Evolutionary conservation across 2,329 filamentous ascomycete genomes (phyloP).

Genomic region (Ophiostoma himal-ulmi): DNA sequence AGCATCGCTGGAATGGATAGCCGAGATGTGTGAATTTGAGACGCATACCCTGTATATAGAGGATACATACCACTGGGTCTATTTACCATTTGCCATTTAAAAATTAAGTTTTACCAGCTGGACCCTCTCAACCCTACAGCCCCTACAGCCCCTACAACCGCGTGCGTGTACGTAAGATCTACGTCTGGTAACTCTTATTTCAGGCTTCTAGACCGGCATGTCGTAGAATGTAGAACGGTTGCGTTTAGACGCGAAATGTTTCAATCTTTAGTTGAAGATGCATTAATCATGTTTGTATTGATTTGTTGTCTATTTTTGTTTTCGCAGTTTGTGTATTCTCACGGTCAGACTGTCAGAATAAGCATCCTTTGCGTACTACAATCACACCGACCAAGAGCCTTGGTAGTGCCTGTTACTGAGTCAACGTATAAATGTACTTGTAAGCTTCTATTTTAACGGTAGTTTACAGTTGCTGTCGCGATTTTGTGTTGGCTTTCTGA

Average conservation of each 20-base stretch:
- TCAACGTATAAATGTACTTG: background rate
- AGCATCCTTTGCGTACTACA: background rate
- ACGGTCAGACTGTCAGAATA: background rate
- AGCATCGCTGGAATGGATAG: constrained; percentile 3
- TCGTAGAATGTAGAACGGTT: background rate
- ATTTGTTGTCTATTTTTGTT: background rate
- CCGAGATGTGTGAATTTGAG: background rate
- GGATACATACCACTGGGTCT: background rate
- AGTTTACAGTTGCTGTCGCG: background rate
- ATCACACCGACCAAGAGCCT: background rate
- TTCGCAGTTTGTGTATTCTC: background rate
- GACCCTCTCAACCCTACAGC: constrained; percentile 5
- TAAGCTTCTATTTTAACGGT: background rate
- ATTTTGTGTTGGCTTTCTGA: background rate
- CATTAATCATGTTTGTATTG: background rate
- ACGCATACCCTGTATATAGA: background rate
- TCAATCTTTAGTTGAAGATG: background rate
- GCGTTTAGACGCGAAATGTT: background rate
- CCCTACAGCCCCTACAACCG: constrained; percentile 1
- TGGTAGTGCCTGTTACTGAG: background rate
- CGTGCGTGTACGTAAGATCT: constrained; percentile 9
- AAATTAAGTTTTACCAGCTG: background rate
- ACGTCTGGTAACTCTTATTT: background rate
- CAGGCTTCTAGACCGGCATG: background rate
- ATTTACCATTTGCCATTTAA: background rate